Evolutionary conservation across 495 filamentous ascomycete genomes (phyloP).

Genomic region (Aspergillus nidulans): DNA sequence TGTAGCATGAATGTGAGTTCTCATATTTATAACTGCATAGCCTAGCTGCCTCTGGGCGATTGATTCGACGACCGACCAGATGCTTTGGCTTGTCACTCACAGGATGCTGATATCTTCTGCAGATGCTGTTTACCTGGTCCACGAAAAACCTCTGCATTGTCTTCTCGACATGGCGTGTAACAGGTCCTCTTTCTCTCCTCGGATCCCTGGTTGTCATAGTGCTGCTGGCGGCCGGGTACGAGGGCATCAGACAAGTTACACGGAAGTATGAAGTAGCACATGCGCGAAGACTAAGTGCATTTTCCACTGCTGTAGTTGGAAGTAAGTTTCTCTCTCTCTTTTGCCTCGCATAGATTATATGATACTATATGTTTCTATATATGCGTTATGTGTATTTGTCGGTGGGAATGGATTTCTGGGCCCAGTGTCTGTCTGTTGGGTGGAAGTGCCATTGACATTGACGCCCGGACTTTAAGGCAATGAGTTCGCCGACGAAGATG

Average conservation of each 20-base stretch:
- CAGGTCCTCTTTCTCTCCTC: constrained; percentile 63
- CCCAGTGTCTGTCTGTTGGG: constrained; percentile 5
- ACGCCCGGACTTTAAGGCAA: constrained; percentile 39
- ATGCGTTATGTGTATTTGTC: not conserved
- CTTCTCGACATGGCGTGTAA: constrained; percentile 86
- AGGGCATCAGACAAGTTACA: constrained; percentile 71
- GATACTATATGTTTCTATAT: constrained; percentile 1
- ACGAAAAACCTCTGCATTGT: constrained; percentile 90
- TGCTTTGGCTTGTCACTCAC: not conserved
- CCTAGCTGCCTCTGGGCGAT: not conserved
- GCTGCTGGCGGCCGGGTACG: constrained; percentile 82
- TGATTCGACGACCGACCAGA: not conserved
- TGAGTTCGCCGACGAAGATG: constrained; percentile 39
- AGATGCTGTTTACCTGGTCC: constrained; percentile 99
- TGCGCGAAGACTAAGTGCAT: constrained; percentile 41
- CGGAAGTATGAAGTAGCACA: constrained; percentile 69
- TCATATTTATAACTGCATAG: not conserved
- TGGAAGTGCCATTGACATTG: constrained; percentile 34
- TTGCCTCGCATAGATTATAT: not conserved
- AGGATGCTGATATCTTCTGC: not conserved
- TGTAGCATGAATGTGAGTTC: constrained; percentile 80
- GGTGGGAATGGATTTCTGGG: constrained; percentile 4
- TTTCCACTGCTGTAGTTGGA: constrained; percentile 33
- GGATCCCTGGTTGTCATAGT: constrained; percentile 78
- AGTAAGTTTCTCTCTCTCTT: constrained; percentile 41